These are phyloP conservation scores for Triadica sebifera DNA, from an alignment of 345 rosid species.

Conservation along the genomic window DNA sequence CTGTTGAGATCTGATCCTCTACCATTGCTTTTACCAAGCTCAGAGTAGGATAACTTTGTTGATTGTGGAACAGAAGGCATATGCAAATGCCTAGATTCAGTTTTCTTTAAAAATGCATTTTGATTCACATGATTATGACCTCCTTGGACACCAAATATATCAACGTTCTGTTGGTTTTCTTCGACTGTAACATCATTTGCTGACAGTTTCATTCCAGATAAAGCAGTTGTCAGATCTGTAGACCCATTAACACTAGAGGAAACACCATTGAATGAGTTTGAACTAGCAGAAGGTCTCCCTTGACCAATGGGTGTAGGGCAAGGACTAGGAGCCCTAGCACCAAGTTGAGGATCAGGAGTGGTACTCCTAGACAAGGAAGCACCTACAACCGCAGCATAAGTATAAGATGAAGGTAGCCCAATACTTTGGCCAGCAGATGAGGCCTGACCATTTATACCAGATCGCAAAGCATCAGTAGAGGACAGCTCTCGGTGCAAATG, in stretches of 20 bases:
- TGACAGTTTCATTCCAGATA: conserved; percentile 67
- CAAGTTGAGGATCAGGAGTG: conserved; percentile 83
- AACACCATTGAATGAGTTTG: conserved; percentile 54
- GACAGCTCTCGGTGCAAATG: conserved; percentile 36
- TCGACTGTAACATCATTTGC: conserved; percentile 43
- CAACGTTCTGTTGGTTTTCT: conserved; percentile 43
- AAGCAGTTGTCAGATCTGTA: conserved; percentile 53
- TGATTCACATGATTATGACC: conserved; percentile 43
- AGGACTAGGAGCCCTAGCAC: conserved; percentile 86
- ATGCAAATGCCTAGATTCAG: conserved; percentile 40
- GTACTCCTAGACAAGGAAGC: conserved; percentile 73
- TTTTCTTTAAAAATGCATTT: conserved; percentile 34
- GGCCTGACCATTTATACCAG: conserved; percentile 47
- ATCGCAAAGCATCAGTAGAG: conserved; percentile 35
- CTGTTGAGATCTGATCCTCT: conserved; percentile 36
- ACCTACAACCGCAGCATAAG: conserved; percentile 82
- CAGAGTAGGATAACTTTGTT: conserved; percentile 31
- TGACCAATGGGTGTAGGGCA: conserved; percentile 80
- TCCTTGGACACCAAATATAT: conserved; percentile 50
- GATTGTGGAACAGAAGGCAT: conserved; percentile 33
- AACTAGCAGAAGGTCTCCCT: conserved; percentile 47
- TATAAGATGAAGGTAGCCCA: conserved; percentile 52
- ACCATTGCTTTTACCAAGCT: conserved; percentile 39
- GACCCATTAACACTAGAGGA: conserved; percentile 53
- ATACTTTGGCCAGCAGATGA: conserved; percentile 45